Percentiles rank a stretch among this genome's conserved stretches.
Conservation (phyloP, 345 rosid genomes). For the Odontarrhena argentea region DNA sequence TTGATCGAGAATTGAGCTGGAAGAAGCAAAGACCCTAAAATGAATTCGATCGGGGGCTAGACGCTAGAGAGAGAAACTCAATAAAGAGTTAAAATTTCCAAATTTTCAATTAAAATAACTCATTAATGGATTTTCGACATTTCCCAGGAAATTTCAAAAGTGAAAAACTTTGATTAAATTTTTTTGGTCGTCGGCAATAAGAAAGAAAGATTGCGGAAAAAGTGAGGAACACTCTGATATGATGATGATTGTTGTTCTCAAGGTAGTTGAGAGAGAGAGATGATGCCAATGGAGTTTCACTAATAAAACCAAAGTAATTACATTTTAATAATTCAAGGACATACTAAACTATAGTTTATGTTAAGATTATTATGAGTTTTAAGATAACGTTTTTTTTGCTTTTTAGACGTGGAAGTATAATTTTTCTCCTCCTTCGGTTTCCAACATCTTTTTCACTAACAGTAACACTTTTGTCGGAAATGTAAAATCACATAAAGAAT, state of each 20-base stretch:
- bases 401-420: neutral
- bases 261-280: conserved; percentile 33
- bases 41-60: conserved; percentile 8
- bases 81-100: neutral
- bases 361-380: conserved; percentile 22
- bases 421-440: neutral
- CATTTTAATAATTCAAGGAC: conserved; percentile 3
- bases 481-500: neutral
- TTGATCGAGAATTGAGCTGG: conserved; percentile 28
- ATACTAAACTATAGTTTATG: neutral
- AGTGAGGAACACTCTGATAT: conserved; percentile 26
- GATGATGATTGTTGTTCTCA: conserved; percentile 29
- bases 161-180: neutral
- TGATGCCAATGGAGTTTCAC: conserved; percentile 32
- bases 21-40: conserved; percentile 18
- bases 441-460: neutral
- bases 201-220: conserved; percentile 32
- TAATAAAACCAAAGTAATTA: neutral
- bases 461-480: neutral
- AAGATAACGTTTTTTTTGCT: neutral
- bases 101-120: conserved; percentile 14
- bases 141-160: conserved; percentile 25
- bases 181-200: conserved; percentile 13
- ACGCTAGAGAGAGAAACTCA: conserved; percentile 4
- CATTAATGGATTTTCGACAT: conserved; percentile 20